Conservation (phyloP, 202 grass and related monocot species). For the Musa balbisiana region DNA sequence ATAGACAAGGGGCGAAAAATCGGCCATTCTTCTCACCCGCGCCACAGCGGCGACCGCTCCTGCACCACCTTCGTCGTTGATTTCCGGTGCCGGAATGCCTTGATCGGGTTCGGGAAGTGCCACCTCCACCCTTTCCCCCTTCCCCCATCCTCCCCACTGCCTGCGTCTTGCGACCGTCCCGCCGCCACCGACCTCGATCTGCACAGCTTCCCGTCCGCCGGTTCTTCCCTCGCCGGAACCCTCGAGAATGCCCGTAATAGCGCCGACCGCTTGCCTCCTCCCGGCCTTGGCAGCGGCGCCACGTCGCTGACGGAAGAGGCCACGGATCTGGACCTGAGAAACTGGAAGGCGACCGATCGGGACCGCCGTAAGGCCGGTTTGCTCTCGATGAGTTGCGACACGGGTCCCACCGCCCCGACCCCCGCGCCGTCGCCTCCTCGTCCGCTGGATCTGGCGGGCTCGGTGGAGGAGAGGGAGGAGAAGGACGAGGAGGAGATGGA, state of each 20-base stretch:
- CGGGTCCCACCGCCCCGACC: conserved; percentile 28
- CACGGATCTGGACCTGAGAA: conserved; percentile 38
- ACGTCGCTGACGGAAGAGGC: neutral
- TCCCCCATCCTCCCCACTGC: conserved; percentile 13
- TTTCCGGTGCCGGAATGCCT: conserved; percentile 64
- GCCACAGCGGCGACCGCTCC: conserved; percentile 24
- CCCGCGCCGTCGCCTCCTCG: neutral
- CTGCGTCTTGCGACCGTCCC: conserved; percentile 30
- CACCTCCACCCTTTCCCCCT: conserved; percentile 1
- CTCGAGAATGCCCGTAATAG: conserved; percentile 31
- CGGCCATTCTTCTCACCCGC: neutral
- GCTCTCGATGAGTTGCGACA: conserved; percentile 61
- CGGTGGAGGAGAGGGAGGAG: conserved; percentile 40
- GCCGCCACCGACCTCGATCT: conserved; percentile 38
- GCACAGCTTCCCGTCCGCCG: conserved; percentile 11
- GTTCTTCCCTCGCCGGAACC: neutral
- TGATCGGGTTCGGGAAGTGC: conserved; percentile 75
- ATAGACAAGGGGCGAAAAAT: no score
- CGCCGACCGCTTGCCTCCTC: conserved; percentile 41
- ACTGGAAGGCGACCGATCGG: conserved; percentile 2
- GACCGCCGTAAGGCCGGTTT: conserved; percentile 25
- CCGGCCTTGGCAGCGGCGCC: conserved; percentile 18
- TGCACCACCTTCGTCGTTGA: conserved; percentile 39
- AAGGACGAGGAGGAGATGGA: conserved; percentile 35
- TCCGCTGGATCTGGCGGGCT: neutral